Evolutionary conservation across 441 rosid species (phyloP).

Genomic region (Viola pubescens): DNA sequence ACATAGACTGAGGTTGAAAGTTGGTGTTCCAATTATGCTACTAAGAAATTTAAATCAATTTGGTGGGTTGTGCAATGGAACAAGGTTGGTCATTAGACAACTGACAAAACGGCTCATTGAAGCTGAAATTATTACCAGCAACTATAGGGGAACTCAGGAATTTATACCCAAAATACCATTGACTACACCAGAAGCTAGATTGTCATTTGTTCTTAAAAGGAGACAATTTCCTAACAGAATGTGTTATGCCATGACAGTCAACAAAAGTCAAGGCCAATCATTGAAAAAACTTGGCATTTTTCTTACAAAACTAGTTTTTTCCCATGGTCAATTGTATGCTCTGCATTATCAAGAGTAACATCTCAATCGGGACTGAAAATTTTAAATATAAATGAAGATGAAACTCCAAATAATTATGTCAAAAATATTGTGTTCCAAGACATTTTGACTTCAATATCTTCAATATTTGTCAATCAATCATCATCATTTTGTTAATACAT

Average conservation of each 20-base stretch:
- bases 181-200: neutral
- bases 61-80: neutral
- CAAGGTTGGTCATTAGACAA: neutral
- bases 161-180: neutral
- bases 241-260: neutral
- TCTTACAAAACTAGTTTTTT: neutral
- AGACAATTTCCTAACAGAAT: neutral
- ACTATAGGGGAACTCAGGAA: neutral
- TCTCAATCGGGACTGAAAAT: neutral
- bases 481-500: too few species aligned
- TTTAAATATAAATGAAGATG: neutral
- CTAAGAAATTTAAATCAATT: neutral
- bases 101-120: neutral
- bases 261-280: neutral
- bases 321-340: neutral
- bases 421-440: too few species aligned
- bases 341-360: neutral
- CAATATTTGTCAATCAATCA: too few species aligned
- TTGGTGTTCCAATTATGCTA: neutral
- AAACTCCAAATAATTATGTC: too few species aligned
- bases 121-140: neutral
- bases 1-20: neutral
- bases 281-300: neutral
- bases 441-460: too few species aligned
- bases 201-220: neutral